Percentiles rank a stretch among this genome's conserved stretches.
Conservation (phyloP, 345 rosid genomes). For the Camelina laxa region DNA sequence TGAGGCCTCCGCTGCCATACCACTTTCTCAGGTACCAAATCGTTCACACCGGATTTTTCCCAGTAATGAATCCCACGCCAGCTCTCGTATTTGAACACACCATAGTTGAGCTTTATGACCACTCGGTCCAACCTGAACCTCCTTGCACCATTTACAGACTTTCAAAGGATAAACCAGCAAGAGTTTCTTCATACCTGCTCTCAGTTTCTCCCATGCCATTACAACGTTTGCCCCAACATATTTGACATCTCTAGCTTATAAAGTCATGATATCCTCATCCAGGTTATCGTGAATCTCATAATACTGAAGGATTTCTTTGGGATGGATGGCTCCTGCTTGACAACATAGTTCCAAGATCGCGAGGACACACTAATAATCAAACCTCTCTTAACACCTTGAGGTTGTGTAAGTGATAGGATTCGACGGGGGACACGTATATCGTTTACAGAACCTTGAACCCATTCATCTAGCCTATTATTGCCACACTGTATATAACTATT, state of each 20-base stretch:
- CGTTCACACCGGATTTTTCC: constrained; percentile 76
- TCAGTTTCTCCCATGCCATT: constrained; percentile 71
- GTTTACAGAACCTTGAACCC: constrained; percentile 69
- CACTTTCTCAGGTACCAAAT: constrained; percentile 75
- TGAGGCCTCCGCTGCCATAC: constrained; percentile 83
- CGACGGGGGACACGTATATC: constrained; percentile 76
- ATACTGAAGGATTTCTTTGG: constrained; percentile 38
- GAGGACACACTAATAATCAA: constrained; percentile 77
- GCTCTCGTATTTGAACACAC: constrained; percentile 79
- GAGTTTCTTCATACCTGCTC: constrained; percentile 64
- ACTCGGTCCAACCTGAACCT: constrained; percentile 79
- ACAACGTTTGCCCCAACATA: constrained; percentile 60
- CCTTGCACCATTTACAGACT: constrained; percentile 76
- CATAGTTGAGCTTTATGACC: constrained; percentile 85
- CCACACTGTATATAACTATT: constrained; percentile 64
- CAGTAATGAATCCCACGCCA: constrained; percentile 80
- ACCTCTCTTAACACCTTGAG: constrained; percentile 67
- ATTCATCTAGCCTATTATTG: constrained; percentile 75
- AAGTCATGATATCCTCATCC: constrained; percentile 46
- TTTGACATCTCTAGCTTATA: constrained; percentile 49
- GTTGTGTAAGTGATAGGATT: constrained; percentile 59
- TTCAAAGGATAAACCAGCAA: constrained; percentile 70
- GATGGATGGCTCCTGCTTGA: constrained; percentile 75
- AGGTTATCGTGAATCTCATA: constrained; percentile 27
- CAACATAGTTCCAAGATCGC: constrained; percentile 84